Conservation (phyloP, 345 rosid genomes). For the Microthlaspi erraticum region DNA sequence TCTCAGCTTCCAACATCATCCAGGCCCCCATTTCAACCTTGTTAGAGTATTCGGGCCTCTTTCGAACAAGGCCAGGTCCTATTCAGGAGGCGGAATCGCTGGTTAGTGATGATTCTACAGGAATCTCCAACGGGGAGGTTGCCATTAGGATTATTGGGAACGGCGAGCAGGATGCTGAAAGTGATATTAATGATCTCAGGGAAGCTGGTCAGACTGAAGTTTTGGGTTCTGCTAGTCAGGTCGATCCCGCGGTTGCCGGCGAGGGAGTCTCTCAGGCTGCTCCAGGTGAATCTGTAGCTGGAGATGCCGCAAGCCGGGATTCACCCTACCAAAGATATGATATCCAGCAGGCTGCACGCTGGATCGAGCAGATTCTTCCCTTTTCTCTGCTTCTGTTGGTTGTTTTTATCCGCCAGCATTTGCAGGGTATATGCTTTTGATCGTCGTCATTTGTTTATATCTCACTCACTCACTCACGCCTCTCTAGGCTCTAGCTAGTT, state of each 20-base stretch:
- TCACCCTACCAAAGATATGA: slow-evolving; percentile 98
- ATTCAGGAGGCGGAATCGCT: slow-evolving; percentile 66
- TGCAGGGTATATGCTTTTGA: slow-evolving; percentile 71
- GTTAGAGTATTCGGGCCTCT: slow-evolving; percentile 90
- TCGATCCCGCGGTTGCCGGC: slow-evolving; percentile 47
- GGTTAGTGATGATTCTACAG: slow-evolving; percentile 52
- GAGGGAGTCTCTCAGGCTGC: slow-evolving; percentile 56
- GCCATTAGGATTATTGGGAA: slow-evolving; percentile 93
- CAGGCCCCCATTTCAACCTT: slow-evolving; percentile 91
- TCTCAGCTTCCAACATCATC: slow-evolving; percentile 81
- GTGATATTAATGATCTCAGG: slow-evolving; percentile 59
- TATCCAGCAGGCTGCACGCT: slow-evolving; percentile 98
- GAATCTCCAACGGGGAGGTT: slow-evolving; percentile 71
- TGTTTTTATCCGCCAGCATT: slow-evolving; percentile 97
- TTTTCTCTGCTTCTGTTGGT: slow-evolving; percentile 96
- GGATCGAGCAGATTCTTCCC: slow-evolving; percentile 98
- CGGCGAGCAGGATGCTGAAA: slow-evolving; percentile 66
- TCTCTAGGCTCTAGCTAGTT: neutral
- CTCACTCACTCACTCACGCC: neutral
- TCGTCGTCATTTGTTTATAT: neutral
- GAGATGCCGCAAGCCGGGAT: slow-evolving; percentile 68
- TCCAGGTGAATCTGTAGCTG: slow-evolving; percentile 58
- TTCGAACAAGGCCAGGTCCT: slow-evolving; percentile 60
- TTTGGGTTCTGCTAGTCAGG: slow-evolving; percentile 47
- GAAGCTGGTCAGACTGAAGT: slow-evolving; percentile 51